Evolutionary conservation across 1,284 basidiomycete species (phyloP).

Genomic region (Microbotryum saponariae): DNA sequence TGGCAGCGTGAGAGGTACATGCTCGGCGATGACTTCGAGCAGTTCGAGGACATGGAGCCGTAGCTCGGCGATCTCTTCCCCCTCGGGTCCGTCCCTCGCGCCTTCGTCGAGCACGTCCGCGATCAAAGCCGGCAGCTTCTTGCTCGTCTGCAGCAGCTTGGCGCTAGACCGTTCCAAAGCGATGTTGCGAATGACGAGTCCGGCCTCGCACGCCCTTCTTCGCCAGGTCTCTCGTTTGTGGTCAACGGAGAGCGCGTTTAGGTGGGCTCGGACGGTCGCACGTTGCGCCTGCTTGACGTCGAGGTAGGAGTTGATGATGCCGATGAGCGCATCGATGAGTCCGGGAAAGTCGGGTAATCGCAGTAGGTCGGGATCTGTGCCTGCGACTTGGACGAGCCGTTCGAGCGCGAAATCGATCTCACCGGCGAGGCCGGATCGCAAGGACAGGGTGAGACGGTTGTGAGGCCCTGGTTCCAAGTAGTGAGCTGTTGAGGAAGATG

Average conservation of each 20-base stretch:
- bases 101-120: constrained; percentile 24
- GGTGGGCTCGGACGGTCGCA: constrained; percentile 45
- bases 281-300: constrained; percentile 39
- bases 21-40: constrained; percentile 31
- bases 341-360: constrained; percentile 60
- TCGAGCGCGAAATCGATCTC: constrained; percentile 76
- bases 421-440: constrained; percentile 62
- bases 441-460: constrained; percentile 71
- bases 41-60: constrained; percentile 34
- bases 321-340: constrained; percentile 66
- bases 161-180: constrained; percentile 59
- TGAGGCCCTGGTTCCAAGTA: constrained; percentile 45
- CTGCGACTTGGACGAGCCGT: constrained; percentile 62
- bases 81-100: constrained; percentile 6
- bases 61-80: constrained; percentile 32
- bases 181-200: constrained; percentile 68
- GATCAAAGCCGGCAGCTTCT: constrained; percentile 12
- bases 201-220: constrained; percentile 49
- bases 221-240: constrained; percentile 10
- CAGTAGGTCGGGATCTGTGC: constrained; percentile 58
- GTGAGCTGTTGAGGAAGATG: constrained; percentile 5
- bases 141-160: constrained; percentile 51
- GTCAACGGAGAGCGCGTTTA: not conserved
- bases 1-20: constrained; percentile 18
- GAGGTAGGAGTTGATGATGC: constrained; percentile 55